Evolutionary conservation across 2,329 filamentous ascomycete genomes (phyloP).

Genomic region (Polychaeton citri): DNA sequence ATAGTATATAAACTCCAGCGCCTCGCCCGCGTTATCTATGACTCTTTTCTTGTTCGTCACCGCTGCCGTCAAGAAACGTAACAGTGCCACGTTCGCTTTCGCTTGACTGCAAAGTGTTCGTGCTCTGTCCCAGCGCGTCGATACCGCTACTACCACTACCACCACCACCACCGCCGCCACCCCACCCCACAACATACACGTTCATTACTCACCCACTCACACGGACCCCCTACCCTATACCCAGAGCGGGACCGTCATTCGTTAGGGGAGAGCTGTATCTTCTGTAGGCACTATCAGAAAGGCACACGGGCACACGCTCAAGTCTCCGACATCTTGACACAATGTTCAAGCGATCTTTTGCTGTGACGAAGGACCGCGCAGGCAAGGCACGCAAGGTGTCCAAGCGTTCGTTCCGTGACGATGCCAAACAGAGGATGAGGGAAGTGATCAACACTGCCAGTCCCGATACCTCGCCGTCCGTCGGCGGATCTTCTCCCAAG

Average conservation of each 20-base stretch:
- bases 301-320: too few relatives aligned
- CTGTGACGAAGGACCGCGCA: conserved; percentile 68
- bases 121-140: conserved; percentile 39
- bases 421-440: conserved; percentile 75
- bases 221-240: not conserved
- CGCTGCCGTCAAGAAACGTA: conserved; percentile 17
- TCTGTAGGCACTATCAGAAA: too few relatives aligned
- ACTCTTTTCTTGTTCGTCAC: conserved; percentile 13
- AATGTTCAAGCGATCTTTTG: conserved; percentile 92
- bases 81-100: conserved; percentile 12
- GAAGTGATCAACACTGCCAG: conserved; percentile 53
- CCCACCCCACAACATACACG: not conserved
- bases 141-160: conserved; percentile 31
- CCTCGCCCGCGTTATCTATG: not conserved
- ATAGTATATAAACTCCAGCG: not conserved
- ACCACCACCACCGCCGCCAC: too few relatives aligned
- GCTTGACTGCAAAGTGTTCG: conserved; percentile 28
- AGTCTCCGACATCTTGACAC: conserved; percentile 24
- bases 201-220: not conserved
- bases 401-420: conserved; percentile 66
- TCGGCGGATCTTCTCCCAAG: conserved; percentile 29
- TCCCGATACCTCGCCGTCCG: conserved; percentile 23
- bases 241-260: too few relatives aligned
- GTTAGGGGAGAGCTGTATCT: too few relatives aligned
- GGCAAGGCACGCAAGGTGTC: conserved; percentile 71